phyloP scores from a whole-genome alignment of 2,329 filamentous ascomycete genomes.

The Cytospora schulzeri region DNA sequence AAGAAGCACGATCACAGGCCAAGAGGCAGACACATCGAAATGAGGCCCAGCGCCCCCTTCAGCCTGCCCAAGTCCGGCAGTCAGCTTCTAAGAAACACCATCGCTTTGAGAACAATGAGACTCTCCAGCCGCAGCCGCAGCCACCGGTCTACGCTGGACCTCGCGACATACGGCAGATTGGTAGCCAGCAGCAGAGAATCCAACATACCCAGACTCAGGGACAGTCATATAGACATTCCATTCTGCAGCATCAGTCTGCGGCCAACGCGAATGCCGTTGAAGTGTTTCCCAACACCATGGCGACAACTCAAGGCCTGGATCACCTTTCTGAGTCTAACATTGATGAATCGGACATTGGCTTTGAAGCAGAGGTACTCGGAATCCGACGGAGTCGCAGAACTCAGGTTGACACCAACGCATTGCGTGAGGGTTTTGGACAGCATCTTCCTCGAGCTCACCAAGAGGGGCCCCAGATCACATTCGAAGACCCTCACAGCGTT shows the following conservation, averaged over 20 bases:
- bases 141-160: background rate
- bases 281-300: background rate
- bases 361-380: conserved; percentile 10
- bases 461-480: background rate
- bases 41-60: background rate
- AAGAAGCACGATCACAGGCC: background rate
- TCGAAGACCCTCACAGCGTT: background rate
- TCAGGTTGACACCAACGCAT: background rate
- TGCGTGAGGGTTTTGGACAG: background rate
- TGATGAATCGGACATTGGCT: conserved; percentile 15
- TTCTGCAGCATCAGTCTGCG: background rate
- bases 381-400: background rate
- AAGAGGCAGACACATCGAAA: background rate
- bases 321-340: background rate
- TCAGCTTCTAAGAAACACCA: background rate
- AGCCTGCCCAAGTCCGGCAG: background rate
- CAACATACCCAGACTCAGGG: background rate
- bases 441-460: background rate
- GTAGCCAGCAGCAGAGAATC: background rate
- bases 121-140: background rate
- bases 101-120: background rate
- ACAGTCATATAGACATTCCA: background rate
- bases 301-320: background rate
- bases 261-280: background rate
- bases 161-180: background rate